Percentiles rank a stretch among this genome's conserved stretches.
These are phyloP conservation scores for Cladophialophora psammophila DNA, from an alignment of 2,329 filamentous ascomycete genomes.

Conservation along the genomic window DNA sequence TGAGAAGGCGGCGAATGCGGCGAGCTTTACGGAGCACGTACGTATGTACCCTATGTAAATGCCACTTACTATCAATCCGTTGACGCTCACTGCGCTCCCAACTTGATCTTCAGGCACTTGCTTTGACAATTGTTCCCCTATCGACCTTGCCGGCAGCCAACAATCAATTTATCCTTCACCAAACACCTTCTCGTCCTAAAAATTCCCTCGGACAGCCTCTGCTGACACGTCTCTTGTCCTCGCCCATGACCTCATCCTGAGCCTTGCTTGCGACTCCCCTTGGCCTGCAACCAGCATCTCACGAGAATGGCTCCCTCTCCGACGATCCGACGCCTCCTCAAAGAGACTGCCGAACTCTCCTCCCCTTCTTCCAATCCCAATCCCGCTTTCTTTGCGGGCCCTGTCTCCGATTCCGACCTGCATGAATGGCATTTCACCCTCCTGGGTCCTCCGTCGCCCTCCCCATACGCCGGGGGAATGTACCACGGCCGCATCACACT, in stretches of 20 bases:
- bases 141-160: neutral
- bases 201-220: neutral
- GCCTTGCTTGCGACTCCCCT: neutral
- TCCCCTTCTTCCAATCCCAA: constrained; percentile 75
- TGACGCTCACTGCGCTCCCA: neutral
- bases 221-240: neutral
- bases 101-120: neutral
- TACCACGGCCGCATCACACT: constrained; percentile 97
- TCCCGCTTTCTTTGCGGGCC: constrained; percentile 82
- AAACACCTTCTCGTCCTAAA: neutral
- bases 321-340: constrained; percentile 59
- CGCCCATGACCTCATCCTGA: constrained; percentile 4
- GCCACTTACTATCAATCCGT: neutral
- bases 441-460: constrained; percentile 80
- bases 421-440: constrained; percentile 99
- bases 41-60: neutral
- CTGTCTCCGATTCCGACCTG: constrained; percentile 81
- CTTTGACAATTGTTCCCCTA: neutral
- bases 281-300: neutral
- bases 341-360: constrained; percentile 88
- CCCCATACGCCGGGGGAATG: constrained; percentile 79
- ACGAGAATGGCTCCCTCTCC: constrained; percentile 43
- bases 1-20: neutral
- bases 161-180: neutral
- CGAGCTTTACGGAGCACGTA: neutral